A percentile compares a stretch with the other conserved stretches of the same genome.
Evolutionary conservation across 257 asterid species (phyloP).

Genomic region (Scutellaria galericulata): DNA sequence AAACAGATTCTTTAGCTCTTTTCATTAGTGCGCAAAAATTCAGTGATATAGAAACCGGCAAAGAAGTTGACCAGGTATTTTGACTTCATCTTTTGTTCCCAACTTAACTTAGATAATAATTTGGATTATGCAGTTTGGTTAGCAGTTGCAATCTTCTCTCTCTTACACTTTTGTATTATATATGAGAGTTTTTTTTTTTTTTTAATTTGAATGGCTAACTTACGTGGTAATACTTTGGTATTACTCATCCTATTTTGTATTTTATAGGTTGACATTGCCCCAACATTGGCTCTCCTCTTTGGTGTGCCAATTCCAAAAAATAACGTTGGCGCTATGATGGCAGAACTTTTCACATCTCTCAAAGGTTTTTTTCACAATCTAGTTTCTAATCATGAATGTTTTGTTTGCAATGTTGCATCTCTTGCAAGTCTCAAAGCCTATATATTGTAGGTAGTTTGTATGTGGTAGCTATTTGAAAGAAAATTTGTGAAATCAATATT

Average conservation of each 20-base stretch:
- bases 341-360: slow-evolving; percentile 62
- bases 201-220: neutral
- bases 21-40: slow-evolving; percentile 58
- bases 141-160: slow-evolving; percentile 19
- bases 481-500: neutral
- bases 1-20: slow-evolving; percentile 89
- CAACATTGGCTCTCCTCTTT: slow-evolving; percentile 86
- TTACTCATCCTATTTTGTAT: slow-evolving; percentile 39
- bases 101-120: neutral
- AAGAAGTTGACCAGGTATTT: slow-evolving; percentile 71
- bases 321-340: slow-evolving; percentile 77
- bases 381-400: slow-evolving; percentile 22
- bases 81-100: slow-evolving; percentile 28
- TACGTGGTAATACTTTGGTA: slow-evolving; percentile 25
- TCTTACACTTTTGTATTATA: slow-evolving; percentile 10
- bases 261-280: slow-evolving; percentile 78
- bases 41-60: slow-evolving; percentile 35
- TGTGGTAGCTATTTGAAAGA: neutral
- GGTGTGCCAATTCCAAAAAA: slow-evolving; percentile 92
- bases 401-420: slow-evolving; percentile 14
- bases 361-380: slow-evolving; percentile 54
- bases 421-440: slow-evolving; percentile 14
- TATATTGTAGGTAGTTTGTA: neutral
- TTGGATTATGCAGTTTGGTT: neutral
- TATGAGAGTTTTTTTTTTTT: neutral